phyloP scores from a whole-genome alignment of 202 grass and related monocot genomes.

The Digitaria exilis region DNA sequence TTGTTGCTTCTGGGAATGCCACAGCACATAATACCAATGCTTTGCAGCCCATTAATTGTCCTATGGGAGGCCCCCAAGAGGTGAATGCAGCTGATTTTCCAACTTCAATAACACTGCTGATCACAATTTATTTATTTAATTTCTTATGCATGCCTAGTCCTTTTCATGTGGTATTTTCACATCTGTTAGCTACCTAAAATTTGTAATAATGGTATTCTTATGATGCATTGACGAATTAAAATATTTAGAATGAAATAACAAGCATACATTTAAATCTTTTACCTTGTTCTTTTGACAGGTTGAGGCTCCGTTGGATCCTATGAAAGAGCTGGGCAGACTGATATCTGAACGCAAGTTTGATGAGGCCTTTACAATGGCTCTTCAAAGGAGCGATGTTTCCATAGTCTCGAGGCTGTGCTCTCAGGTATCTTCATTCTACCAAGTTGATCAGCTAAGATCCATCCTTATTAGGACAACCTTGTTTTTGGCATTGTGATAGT shows the following conservation, averaged over 20 bases:
- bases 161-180: constrained; percentile 25
- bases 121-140: constrained; percentile 11
- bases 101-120: background rate
- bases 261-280: background rate
- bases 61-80: constrained; percentile 66
- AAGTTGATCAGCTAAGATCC: constrained; percentile 21
- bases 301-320: constrained; percentile 83
- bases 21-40: constrained; percentile 54
- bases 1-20: constrained; percentile 68
- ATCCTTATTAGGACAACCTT: constrained; percentile 19
- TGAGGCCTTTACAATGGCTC: constrained; percentile 93
- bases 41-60: constrained; percentile 68
- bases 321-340: constrained; percentile 79
- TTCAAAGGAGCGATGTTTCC: constrained; percentile 91
- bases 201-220: background rate
- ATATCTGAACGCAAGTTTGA: constrained; percentile 87
- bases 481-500: constrained; percentile 32
- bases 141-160: constrained; percentile 3
- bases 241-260: constrained; percentile 1
- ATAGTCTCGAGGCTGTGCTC: constrained; percentile 96
- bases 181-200: background rate
- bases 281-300: constrained; percentile 48
- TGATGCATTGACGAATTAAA: background rate
- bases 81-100: constrained; percentile 30
- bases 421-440: constrained; percentile 56